Percentiles rank a stretch among this genome's conserved stretches.
Conservation (phyloP, 352 stramenopile species). For the Phytophthora litchii region DNA sequence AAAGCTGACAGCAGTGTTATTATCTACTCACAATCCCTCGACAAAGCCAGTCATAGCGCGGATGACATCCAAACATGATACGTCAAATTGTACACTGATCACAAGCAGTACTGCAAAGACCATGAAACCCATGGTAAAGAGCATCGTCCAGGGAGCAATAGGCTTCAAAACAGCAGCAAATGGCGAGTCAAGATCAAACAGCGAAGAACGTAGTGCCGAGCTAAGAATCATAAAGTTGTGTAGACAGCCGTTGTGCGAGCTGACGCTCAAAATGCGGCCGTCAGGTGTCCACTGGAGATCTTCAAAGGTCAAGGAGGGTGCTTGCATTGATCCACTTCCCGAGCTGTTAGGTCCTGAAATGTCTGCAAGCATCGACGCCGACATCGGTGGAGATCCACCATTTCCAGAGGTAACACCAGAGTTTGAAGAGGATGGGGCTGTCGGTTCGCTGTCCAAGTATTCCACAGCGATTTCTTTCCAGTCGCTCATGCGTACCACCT, state of each 20-base stretch:
- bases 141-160: conserved; percentile 62
- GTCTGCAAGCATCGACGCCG: conserved; percentile 34
- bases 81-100: conserved; percentile 53
- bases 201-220: conserved; percentile 59
- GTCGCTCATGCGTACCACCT: conserved; percentile 91
- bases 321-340: conserved; percentile 28
- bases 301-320: conserved; percentile 63
- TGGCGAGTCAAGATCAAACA: conserved; percentile 67
- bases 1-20: neutral
- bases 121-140: conserved; percentile 66
- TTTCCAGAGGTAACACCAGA: conserved; percentile 9
- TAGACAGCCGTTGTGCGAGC: conserved; percentile 82
- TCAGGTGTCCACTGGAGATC: conserved; percentile 88
- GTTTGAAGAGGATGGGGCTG: conserved; percentile 23
- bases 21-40: conserved; percentile 40
- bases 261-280: conserved; percentile 91
- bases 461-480: conserved; percentile 89
- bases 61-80: conserved; percentile 58
- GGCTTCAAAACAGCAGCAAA: conserved; percentile 66
- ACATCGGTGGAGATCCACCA: conserved; percentile 19
- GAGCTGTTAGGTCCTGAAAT: conserved; percentile 24
- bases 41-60: conserved; percentile 72
- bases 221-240: conserved; percentile 91
- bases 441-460: conserved; percentile 65
- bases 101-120: conserved; percentile 50